Percentiles rank a stretch among this genome's conserved stretches.
Conservation (phyloP, 495 filamentous ascomycete genomes). For the Penicillium paxilli region DNA sequence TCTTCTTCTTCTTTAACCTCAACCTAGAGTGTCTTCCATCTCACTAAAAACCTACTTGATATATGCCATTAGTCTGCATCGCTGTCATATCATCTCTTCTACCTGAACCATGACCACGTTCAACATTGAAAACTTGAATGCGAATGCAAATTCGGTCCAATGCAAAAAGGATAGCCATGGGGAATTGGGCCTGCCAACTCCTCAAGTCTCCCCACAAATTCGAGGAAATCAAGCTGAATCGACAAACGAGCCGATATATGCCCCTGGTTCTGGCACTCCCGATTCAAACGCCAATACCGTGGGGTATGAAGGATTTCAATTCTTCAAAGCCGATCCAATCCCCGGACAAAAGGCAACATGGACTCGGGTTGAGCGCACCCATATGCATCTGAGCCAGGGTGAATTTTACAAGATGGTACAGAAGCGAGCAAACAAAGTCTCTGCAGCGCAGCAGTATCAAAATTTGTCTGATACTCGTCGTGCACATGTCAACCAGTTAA, state of each 20-base stretch:
- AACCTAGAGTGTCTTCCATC: not conserved
- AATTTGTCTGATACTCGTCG: constrained; percentile 25
- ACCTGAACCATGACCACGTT: constrained; percentile 15
- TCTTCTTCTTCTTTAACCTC: not conserved
- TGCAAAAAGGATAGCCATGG: not conserved
- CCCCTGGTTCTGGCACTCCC: not conserved
- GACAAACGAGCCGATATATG: not conserved
- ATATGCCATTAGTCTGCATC: constrained; percentile 8
- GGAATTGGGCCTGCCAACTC: not conserved
- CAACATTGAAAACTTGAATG: not conserved
- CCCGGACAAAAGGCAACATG: constrained; percentile 31
- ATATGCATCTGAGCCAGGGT: constrained; percentile 30
- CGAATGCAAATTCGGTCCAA: no score
- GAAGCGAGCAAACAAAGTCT: constrained; percentile 27
- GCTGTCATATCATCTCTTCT: constrained; percentile 4
- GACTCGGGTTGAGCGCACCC: constrained; percentile 28
- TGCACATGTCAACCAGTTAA: constrained; percentile 34
- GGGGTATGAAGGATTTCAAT: constrained; percentile 34
- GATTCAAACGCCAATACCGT: not conserved
- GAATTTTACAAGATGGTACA: constrained; percentile 32
- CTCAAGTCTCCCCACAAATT: not conserved
- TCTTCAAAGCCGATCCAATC: constrained; percentile 33
- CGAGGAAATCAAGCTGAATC: not conserved
- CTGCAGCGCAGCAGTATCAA: constrained; percentile 33
- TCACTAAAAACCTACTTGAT: not conserved